Base-by-base conservation (phyloP, 2,329 filamentous ascomycete genomes). In the Teratosphaeria pseudoeucalypti region DNA sequence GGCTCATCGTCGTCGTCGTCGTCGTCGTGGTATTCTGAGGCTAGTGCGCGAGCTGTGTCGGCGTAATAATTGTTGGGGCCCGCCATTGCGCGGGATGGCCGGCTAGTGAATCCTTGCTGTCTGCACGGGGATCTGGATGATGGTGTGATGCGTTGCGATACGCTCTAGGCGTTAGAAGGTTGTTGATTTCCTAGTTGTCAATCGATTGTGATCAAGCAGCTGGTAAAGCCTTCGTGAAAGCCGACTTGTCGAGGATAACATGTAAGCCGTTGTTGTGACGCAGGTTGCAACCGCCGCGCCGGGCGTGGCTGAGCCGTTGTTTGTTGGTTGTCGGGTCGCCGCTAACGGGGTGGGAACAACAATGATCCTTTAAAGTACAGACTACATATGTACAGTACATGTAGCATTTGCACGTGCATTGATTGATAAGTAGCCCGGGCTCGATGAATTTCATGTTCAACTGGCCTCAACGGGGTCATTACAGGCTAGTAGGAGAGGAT, bases 31-130 rank as follows among this genome's bases (percentile, higher is more conserved):
- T 78, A 75, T 32, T 79, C 77, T 19, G 82, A 73, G 53, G 81
- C 78, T 54, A 83, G 77, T 55, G 80, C 80, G 69, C 79, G 78
- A 56, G 78, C 79, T 26, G 76, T 78, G 60, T 74, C 75, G 62
- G 78, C 64, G 62, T 72, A 72, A 63, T 49, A 71, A 63, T 49
- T 60, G 63, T 47, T 60, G n/a, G 19, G 27, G 54, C 54, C 49
- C 43, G 60, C 57, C 60, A 61, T 61, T 29, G 37, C 53, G 26
- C 26, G 54, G 23, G 32, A n/a, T 39, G 4, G 32, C 32, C n/a
- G 54, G 29, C 37, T 54, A 32, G 16, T 54, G 52, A 16, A 34
- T 29, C 26, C 52, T 32, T 32, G 52, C 11, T n/a, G 11, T 5
- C 23, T 23, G 23, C 7, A 43, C 29, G 37, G 16, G 12, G 16